These are phyloP conservation scores for Prunus mongolica DNA, from an alignment of 306 rosid genomes.

Conservation along the genomic window DNA sequence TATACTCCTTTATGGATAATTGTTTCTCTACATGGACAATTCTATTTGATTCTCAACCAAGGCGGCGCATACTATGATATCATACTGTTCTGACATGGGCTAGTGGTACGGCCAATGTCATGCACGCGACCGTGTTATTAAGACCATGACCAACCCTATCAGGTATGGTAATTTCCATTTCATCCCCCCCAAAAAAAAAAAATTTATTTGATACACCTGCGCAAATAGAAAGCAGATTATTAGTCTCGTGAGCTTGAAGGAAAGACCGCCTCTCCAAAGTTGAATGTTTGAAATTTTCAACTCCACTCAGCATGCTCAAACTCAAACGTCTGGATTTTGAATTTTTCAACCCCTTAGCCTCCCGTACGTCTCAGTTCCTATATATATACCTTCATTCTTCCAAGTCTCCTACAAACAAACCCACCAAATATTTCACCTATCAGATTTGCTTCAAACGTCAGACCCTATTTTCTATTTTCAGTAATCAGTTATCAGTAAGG, in stretches of 20 bases:
- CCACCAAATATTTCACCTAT: neutral
- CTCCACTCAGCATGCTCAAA: neutral
- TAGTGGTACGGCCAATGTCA: neutral
- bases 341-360: neutral
- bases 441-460: neutral
- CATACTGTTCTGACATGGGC: too few relatives aligned
- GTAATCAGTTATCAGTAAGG: neutral
- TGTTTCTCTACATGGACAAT: too few relatives aligned
- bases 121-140: neutral
- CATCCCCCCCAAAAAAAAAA: neutral
- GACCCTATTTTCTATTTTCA: neutral
- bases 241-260: neutral
- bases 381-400: neutral
- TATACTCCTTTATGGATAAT: too few relatives aligned
- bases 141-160: neutral
- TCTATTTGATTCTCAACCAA: too few relatives aligned
- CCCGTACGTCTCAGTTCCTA: neutral
- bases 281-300: neutral
- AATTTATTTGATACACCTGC: neutral
- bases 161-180: neutral
- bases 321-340: neutral
- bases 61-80: too few relatives aligned
- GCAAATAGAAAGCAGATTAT: neutral
- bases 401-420: neutral
- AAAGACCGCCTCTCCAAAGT: conserved; percentile 1